Conservation (phyloP, 2,329 filamentous ascomycete species). For the Penicillium sp. region DNA sequence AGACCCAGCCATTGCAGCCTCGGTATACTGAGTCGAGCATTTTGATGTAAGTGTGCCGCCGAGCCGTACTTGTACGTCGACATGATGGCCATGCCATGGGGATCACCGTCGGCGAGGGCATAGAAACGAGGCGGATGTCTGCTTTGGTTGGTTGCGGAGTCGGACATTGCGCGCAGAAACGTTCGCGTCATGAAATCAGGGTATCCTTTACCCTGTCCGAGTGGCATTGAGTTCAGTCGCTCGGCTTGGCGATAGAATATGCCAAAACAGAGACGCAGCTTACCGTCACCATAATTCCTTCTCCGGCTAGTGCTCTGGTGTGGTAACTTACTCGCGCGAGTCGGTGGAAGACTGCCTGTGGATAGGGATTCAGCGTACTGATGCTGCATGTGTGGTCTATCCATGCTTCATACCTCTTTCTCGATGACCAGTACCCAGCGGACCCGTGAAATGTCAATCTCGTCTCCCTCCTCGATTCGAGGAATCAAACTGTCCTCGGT, state of each 20-base stretch:
- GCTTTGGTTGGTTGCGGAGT: slow-evolving; percentile 26
- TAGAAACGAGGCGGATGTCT: slow-evolving; percentile 46
- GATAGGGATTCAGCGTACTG: not conserved
- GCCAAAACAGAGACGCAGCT: slow-evolving; percentile 11
- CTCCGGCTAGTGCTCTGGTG: slow-evolving; percentile 37
- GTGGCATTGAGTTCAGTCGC: not conserved
- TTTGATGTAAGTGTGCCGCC: slow-evolving; percentile 55
- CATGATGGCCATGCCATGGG: slow-evolving; percentile 63
- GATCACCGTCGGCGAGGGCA: slow-evolving; percentile 60
- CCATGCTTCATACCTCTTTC: slow-evolving; percentile 55
- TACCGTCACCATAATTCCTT: slow-evolving; percentile 59
- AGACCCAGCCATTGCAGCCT: slow-evolving; percentile 60
- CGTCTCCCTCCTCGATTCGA: slow-evolving; percentile 46
- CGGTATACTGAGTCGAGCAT: slow-evolving; percentile 47
- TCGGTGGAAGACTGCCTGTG: slow-evolving; percentile 60
- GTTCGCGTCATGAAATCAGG: slow-evolving; percentile 60
- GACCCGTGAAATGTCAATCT: slow-evolving; percentile 46
- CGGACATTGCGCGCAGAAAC: slow-evolving; percentile 51
- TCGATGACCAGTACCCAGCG: slow-evolving; percentile 63
- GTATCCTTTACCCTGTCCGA: slow-evolving; percentile 60
- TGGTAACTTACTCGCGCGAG: slow-evolving; percentile 53
- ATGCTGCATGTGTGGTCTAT: not conserved
- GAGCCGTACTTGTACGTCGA: slow-evolving; percentile 65
- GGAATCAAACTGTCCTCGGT: slow-evolving; percentile 56
- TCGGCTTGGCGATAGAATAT: not conserved